Conservation (phyloP, 305 asterid genomes). For the Rubia peregrina region DNA sequence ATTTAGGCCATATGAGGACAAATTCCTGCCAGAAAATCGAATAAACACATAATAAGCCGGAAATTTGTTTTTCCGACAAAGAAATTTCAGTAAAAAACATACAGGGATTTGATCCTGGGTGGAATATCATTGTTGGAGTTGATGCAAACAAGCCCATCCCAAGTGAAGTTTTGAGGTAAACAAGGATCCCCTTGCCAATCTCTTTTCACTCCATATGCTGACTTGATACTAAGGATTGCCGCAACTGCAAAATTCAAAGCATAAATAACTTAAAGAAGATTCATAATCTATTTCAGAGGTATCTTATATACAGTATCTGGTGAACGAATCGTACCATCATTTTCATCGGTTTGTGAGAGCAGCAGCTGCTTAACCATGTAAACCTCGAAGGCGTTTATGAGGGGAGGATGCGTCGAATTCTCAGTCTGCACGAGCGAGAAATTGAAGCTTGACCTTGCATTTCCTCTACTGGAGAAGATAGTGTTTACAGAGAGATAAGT, state of each 20-base stretch:
- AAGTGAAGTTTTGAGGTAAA: conserved; percentile 15
- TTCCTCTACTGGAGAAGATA: neutral
- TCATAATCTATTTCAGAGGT: too few relatives aligned
- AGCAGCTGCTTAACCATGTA: conserved; percentile 1
- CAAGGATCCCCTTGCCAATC: conserved; percentile 46
- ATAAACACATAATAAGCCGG: neutral
- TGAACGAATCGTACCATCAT: conserved; percentile 9
- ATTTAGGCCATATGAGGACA: conserved; percentile 23
- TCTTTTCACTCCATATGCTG: conserved; percentile 17
- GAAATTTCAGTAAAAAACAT: conserved; percentile 5
- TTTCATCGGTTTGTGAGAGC: conserved; percentile 17
- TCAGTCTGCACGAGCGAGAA: neutral
- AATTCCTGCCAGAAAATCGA: conserved; percentile 18
- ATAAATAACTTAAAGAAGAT: too few relatives aligned
- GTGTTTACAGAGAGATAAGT: neutral
- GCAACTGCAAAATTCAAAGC: conserved; percentile 1
- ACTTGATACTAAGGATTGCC: conserved; percentile 16
- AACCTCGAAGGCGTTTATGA: conserved; percentile 25
- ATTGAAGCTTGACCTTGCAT: neutral
- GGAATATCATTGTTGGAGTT: neutral
- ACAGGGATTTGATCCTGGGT: conserved; percentile 27
- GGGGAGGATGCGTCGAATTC: conserved; percentile 26
- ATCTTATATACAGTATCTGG: too few relatives aligned
- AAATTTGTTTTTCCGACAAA: too few relatives aligned
- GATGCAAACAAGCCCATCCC: conserved; percentile 36